phyloP scores from a whole-genome alignment of 2,329 filamentous ascomycete species.

The Fusarium sp. region DNA sequence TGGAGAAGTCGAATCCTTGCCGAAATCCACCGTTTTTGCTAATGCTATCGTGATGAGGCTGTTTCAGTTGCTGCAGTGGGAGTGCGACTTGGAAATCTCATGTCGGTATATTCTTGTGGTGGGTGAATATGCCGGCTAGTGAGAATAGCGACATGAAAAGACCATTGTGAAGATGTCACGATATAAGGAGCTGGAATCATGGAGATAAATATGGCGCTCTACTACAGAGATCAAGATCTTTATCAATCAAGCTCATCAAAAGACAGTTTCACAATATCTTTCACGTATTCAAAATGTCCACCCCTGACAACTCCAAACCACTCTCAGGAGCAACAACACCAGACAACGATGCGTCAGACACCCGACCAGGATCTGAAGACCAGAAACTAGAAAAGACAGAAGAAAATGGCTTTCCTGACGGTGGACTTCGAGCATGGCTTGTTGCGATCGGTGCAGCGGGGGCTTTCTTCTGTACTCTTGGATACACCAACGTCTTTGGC shows the following conservation, averaged over 20 bases:
- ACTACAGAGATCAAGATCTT: background rate
- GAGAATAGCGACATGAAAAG: constrained; percentile 1
- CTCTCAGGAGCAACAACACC: background rate
- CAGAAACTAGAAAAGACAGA: background rate
- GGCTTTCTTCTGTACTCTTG: constrained; percentile 44
- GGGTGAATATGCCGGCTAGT: background rate
- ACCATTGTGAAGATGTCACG: background rate
- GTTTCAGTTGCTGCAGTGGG: background rate
- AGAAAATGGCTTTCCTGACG: constrained; percentile 1
- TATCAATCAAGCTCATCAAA: background rate
- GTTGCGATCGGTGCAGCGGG: constrained; percentile 32
- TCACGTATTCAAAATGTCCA: background rate
- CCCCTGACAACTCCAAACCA: background rate
- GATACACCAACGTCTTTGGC: constrained; percentile 45
- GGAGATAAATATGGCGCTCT: background rate
- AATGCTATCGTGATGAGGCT: background rate
- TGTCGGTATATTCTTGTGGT: background rate
- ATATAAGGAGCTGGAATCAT: background rate
- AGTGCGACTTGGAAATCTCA: background rate
- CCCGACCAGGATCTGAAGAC: background rate
- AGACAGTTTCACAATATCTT: background rate
- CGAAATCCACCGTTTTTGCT: background rate
- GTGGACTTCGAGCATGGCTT: constrained; percentile 28
- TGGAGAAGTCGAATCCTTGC: background rate
- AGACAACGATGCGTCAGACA: background rate